A percentile compares a stretch with the other conserved stretches of the same genome.
These are phyloP conservation scores for Geosmithia flava DNA, from an alignment of 2,329 filamentous ascomycete genomes.

Conservation along the genomic window DNA sequence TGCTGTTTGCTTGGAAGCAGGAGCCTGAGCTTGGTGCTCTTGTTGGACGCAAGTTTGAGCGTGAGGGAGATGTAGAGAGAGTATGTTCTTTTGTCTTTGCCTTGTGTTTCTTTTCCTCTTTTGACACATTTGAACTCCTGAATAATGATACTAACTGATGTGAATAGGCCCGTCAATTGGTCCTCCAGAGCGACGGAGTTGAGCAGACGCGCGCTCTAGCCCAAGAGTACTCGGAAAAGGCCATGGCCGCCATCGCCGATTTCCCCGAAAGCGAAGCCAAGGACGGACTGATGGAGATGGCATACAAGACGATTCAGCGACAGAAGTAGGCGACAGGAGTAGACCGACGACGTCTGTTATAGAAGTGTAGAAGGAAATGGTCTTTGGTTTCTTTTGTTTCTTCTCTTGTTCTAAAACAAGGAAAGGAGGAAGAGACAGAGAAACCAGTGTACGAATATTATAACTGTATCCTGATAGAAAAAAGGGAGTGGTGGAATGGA, in stretches of 20 bases:
- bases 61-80: conserved; percentile 71
- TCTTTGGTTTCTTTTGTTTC: too few relatives aligned
- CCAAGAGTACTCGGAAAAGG: conserved; percentile 81
- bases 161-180: conserved; percentile 69
- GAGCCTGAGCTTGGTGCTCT: conserved; percentile 73
- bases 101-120: conserved; percentile 2
- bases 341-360: not conserved
- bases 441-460: not conserved
- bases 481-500: not conserved
- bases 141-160: too few relatives aligned
- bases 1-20: conserved; percentile 92
- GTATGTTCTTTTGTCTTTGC: conserved; percentile 37
- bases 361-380: too few relatives aligned
- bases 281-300: conserved; percentile 84
- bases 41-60: conserved; percentile 81
- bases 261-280: conserved; percentile 97
- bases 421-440: not conserved
- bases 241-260: conserved; percentile 66
- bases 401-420: not conserved
- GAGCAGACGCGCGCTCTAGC: conserved; percentile 86
- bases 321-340: conserved; percentile 53
- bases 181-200: conserved; percentile 72
- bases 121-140: not conserved
- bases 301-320: conserved; percentile 77
- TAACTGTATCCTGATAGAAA: not conserved